These are phyloP conservation scores for Corylus heterophylla DNA, from an alignment of 306 rosid species.

Conservation along the genomic window DNA sequence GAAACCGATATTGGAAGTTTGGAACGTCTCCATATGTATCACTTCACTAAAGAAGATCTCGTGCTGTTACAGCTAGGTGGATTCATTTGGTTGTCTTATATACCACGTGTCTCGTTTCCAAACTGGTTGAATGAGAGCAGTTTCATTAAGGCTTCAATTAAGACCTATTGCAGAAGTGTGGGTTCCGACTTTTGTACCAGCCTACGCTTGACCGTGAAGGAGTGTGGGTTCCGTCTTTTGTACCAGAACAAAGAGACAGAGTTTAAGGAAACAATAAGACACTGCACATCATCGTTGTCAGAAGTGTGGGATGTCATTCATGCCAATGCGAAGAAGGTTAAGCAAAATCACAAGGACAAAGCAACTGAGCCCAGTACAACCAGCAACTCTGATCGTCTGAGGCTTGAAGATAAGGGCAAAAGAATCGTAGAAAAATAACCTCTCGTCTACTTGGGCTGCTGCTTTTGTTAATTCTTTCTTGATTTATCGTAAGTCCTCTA, in stretches of 20 bases:
- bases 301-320: too few relatives aligned
- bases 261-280: not conserved
- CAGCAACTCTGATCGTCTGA: too few relatives aligned
- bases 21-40: not conserved
- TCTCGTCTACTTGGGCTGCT: too few relatives aligned
- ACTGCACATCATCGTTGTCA: not conserved
- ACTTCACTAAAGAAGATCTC: slow-evolving; percentile 1
- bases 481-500: too few relatives aligned
- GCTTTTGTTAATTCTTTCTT: too few relatives aligned
- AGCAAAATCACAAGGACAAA: too few relatives aligned
- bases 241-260: slow-evolving; percentile 4
- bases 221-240: slow-evolving; percentile 14
- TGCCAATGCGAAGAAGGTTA: not conserved
- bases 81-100: slow-evolving; percentile 32
- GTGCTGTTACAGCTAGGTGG: slow-evolving; percentile 16
- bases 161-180: slow-evolving; percentile 12
- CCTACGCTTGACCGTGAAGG: not conserved
- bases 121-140: not conserved
- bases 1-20: not conserved
- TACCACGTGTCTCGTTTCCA: slow-evolving; percentile 15
- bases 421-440: too few relatives aligned
- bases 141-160: slow-evolving; percentile 18
- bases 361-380: too few relatives aligned
- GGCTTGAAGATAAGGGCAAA: too few relatives aligned
- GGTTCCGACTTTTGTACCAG: not conserved